phyloP scores from a whole-genome alignment of 306 rosid genomes.

The Acacia acuminata region DNA sequence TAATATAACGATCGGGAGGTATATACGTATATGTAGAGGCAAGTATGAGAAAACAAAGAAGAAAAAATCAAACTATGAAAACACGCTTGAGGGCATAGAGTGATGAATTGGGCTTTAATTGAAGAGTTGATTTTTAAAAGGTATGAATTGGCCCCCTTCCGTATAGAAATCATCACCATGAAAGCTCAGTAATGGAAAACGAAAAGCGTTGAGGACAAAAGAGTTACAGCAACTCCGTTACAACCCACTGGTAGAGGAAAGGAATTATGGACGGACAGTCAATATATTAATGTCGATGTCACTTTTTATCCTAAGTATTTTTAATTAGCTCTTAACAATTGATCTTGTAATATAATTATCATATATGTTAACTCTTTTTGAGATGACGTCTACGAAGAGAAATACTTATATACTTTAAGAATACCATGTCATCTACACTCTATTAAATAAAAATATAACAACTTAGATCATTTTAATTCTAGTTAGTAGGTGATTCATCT shows the following conservation, averaged over 20 bases:
- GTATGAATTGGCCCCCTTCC: not conserved
- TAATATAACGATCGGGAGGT: not conserved
- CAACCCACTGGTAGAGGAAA: too few relatives aligned
- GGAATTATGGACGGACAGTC: too few relatives aligned
- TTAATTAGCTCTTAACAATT: not conserved
- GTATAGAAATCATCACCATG: slow-evolving; percentile 63
- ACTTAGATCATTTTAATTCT: too few relatives aligned
- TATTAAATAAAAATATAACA: too few relatives aligned
- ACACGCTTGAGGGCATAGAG: too few relatives aligned
- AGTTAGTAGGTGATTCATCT: too few relatives aligned
- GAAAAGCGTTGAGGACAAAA: slow-evolving; percentile 29
- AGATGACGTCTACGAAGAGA: not conserved
- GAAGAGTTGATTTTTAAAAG: not conserved
- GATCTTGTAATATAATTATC: not conserved
- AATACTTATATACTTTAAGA: too few relatives aligned
- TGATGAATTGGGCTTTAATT: not conserved
- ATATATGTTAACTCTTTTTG: not conserved
- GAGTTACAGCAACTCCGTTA: not conserved
- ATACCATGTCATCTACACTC: too few relatives aligned
- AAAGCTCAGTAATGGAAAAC: slow-evolving; percentile 51
- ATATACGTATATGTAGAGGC: not conserved
- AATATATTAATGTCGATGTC: not conserved
- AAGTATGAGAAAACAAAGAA: not conserved
- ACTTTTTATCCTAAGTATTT: not conserved
- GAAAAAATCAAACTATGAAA: not conserved